These are phyloP conservation scores for Tilletia indica DNA, from an alignment of 1,284 basidiomycete species.

Conservation along the genomic window DNA sequence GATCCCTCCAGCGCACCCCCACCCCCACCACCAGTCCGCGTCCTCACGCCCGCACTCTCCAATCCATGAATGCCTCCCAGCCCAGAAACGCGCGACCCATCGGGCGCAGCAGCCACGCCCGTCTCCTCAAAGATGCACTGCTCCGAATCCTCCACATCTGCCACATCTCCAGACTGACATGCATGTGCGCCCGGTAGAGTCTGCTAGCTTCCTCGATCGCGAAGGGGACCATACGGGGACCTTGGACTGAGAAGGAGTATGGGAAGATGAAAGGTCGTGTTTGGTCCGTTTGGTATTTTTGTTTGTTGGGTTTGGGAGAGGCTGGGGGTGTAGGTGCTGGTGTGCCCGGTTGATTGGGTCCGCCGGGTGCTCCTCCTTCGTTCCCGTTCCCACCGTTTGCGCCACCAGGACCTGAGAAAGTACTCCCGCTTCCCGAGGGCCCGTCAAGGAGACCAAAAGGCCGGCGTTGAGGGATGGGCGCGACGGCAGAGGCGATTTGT, in stretches of 20 bases:
- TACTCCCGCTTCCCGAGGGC: background rate
- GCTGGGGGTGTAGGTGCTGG: slow-evolving; percentile 87
- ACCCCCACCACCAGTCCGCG: background rate
- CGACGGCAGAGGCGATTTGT: slow-evolving; percentile 42
- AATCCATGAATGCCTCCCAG: background rate
- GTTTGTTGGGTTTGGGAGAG: slow-evolving; percentile 86
- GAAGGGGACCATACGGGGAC: slow-evolving; percentile 71
- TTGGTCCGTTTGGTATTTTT: slow-evolving; percentile 98
- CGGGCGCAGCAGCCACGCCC: slow-evolving; percentile 71
- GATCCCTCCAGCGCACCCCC: background rate
- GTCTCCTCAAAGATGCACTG: slow-evolving; percentile 92
- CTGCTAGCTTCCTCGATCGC: slow-evolving; percentile 93
- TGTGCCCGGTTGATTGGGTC: slow-evolving; percentile 30
- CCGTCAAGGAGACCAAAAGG: slow-evolving; percentile 28
- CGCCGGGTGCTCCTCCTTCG: background rate
- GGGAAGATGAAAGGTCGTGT: slow-evolving; percentile 91
- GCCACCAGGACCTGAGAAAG: slow-evolving; percentile 5
- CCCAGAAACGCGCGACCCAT: slow-evolving; percentile 30
- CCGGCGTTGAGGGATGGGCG: slow-evolving; percentile 43
- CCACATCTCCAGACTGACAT: slow-evolving; percentile 80
- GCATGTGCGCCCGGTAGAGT: slow-evolving; percentile 85
- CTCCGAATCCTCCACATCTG: slow-evolving; percentile 95
- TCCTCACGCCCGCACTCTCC: background rate
- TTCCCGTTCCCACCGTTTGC: background rate
- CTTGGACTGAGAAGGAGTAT: slow-evolving; percentile 66